Conservation (phyloP, 2,329 filamentous ascomycete species). For the Fusarium hostae region DNA sequence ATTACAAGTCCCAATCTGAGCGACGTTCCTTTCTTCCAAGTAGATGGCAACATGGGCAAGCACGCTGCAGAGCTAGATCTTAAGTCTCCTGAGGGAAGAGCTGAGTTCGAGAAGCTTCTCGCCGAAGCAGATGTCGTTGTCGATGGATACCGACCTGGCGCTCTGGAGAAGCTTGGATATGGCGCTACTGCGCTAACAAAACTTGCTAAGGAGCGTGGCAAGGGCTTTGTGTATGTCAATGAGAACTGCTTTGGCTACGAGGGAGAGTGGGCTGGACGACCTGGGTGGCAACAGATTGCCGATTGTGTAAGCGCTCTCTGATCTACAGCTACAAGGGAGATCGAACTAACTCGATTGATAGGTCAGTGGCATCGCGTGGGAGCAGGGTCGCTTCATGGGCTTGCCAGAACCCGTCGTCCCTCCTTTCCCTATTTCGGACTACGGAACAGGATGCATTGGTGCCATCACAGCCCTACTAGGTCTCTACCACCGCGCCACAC, state of each 20-base stretch:
- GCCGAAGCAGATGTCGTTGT: constrained; percentile 71
- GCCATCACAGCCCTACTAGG: constrained; percentile 74
- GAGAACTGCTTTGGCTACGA: constrained; percentile 77
- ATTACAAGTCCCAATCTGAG: constrained; percentile 74
- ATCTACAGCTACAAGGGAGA: fast-evolving
- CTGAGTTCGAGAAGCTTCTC: constrained; percentile 68
- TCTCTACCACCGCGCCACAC: constrained; percentile 69
- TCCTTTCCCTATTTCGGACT: constrained; percentile 72
- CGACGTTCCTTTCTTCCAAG: constrained; percentile 78
- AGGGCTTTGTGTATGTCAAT: constrained; percentile 74
- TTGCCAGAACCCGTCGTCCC: constrained; percentile 72
- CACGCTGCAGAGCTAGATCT: constrained; percentile 73
- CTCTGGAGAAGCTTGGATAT: constrained; percentile 72
- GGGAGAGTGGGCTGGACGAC: constrained; percentile 69
- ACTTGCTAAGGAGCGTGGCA: constrained; percentile 64
- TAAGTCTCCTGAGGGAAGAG: constrained; percentile 63
- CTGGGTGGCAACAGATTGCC: constrained; percentile 79
- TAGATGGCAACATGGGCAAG: constrained; percentile 79
- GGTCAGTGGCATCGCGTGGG: constrained; percentile 68
- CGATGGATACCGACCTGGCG: constrained; percentile 76
- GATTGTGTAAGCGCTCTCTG: constrained; percentile 60
- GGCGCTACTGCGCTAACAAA: constrained; percentile 64
- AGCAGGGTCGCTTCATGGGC: constrained; percentile 71
- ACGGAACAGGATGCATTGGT: constrained; percentile 78
- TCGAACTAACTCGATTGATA: constrained; percentile 33